A percentile compares a stretch with the other conserved stretches of the same genome.
These are phyloP conservation scores for Epicoccum sorghinum DNA, from an alignment of 2,329 filamentous ascomycete species.

Conservation along the genomic window DNA sequence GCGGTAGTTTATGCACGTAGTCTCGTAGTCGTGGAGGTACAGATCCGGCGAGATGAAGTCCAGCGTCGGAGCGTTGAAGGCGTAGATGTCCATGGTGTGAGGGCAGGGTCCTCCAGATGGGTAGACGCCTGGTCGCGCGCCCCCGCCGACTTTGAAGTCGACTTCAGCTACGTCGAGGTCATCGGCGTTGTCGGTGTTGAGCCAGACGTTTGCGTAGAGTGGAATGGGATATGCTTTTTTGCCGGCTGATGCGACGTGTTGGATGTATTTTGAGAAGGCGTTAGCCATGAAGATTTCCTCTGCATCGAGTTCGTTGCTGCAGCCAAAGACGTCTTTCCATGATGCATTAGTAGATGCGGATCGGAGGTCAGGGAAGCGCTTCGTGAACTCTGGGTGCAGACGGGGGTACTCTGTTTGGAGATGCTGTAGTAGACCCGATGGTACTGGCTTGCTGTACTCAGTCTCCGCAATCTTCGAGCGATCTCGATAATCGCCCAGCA, in stretches of 20 bases:
- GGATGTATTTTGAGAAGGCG: conserved; percentile 51
- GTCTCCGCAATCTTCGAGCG: conserved; percentile 50
- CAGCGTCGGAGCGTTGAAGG: conserved; percentile 49
- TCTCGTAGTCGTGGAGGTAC: conserved; percentile 57
- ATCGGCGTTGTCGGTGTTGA: conserved; percentile 43
- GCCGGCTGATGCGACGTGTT: conserved; percentile 51
- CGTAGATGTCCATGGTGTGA: conserved; percentile 55
- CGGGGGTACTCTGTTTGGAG: conserved; percentile 22
- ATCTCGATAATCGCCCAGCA: conserved; percentile 61
- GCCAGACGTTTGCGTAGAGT: conserved; percentile 56
- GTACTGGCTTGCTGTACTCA: conserved; percentile 49
- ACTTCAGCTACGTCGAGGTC: conserved; percentile 39
- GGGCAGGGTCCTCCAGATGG: conserved; percentile 55
- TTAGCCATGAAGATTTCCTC: conserved; percentile 60
- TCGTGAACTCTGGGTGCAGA: conserved; percentile 37
- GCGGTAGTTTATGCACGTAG: conserved; percentile 52
- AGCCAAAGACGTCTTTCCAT: conserved; percentile 53
- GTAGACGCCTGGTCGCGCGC: conserved; percentile 53
- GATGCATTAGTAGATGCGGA: conserved; percentile 19
- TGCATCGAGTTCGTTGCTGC: conserved; percentile 35
- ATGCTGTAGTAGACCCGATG: conserved; percentile 44
- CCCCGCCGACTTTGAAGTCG: conserved; percentile 52
- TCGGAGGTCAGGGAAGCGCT: conserved; percentile 28
- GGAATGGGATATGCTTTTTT: conserved; percentile 52
- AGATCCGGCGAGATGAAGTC: conserved; percentile 58